Conservation (phyloP, 768 basidiomycete genomes). For the Collybia mongolica region DNA sequence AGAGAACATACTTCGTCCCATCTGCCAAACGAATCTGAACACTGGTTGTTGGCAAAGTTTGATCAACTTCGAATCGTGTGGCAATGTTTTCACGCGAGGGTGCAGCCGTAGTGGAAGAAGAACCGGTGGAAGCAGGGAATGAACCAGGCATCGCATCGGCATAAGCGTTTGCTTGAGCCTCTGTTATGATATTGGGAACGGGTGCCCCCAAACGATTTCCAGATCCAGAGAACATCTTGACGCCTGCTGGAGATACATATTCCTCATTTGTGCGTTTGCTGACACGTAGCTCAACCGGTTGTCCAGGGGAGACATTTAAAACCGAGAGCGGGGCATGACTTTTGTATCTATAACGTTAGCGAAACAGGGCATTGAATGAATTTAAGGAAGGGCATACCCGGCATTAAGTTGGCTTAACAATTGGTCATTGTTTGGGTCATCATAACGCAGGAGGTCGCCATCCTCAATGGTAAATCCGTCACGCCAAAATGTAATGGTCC, state of each 20-base stretch:
- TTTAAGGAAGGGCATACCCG: slow-evolving; percentile 49
- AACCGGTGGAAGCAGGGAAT: slow-evolving; percentile 37
- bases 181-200: slow-evolving; percentile 41
- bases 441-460: slow-evolving; percentile 81
- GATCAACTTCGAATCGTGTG: slow-evolving; percentile 80
- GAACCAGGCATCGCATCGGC: slow-evolving; percentile 53
- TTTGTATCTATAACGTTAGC: not conserved
- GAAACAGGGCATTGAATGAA: slow-evolving; percentile 35
- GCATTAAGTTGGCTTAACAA: slow-evolving; percentile 75
- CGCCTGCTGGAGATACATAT: slow-evolving; percentile 58
- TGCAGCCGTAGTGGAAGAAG: slow-evolving; percentile 20
- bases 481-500: slow-evolving; percentile 88
- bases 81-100: slow-evolving; percentile 31
- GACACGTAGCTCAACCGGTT: slow-evolving; percentile 84
- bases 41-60: slow-evolving; percentile 77
- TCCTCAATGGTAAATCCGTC: slow-evolving; percentile 93
- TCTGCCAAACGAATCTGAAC: slow-evolving; percentile 90
- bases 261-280: slow-evolving; percentile 67
- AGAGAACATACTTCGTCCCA: slow-evolving; percentile 66
- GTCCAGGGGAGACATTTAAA: slow-evolving; percentile 70
- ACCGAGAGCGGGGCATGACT: slow-evolving; percentile 80
- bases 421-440: slow-evolving; percentile 69
- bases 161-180: not conserved
- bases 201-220: slow-evolving; percentile 85
- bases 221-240: slow-evolving; percentile 61